Evolutionary conservation across 768 basidiomycete species (phyloP).

Genomic region (Lentinula edodes): DNA sequence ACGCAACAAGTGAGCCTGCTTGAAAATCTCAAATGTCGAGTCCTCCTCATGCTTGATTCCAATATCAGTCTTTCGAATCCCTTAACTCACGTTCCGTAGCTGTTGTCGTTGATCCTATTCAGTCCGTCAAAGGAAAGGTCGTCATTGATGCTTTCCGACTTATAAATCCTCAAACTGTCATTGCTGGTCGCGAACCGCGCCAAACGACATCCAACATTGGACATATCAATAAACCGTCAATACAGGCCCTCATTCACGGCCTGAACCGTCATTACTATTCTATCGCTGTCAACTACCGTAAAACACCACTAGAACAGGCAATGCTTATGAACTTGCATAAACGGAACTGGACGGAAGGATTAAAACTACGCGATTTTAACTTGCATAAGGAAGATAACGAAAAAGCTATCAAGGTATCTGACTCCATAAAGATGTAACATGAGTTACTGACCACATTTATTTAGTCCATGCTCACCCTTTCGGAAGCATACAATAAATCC

Average conservation of each 20-base stretch:
- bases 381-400: constrained; percentile 86
- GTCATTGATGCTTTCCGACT: constrained; percentile 99
- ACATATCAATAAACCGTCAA: constrained; percentile 98
- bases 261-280: constrained; percentile 98
- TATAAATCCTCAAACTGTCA: constrained; percentile 86
- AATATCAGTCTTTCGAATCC: constrained; percentile 87
- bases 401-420: constrained; percentile 81
- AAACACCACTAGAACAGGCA: constrained; percentile 95
- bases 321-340: constrained; percentile 99
- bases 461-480: constrained; percentile 89
- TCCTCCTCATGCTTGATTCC: neutral
- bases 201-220: constrained; percentile 99
- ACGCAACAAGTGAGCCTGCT: constrained; percentile 77
- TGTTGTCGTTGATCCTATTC: constrained; percentile 97
- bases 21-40: constrained; percentile 11
- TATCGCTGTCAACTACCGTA: constrained; percentile 95
- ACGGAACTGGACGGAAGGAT: constrained; percentile 96
- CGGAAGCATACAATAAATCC: constrained; percentile 94
- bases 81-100: constrained; percentile 92
- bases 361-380: constrained; percentile 88
- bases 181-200: constrained; percentile 89
- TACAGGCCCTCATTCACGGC: constrained; percentile 96
- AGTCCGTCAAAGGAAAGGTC: constrained; percentile 97
- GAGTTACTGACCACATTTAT: constrained; percentile 12
- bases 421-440: constrained; percentile 9